phyloP scores from a whole-genome alignment of 305 asterid species.

The Andrographis paniculata region DNA sequence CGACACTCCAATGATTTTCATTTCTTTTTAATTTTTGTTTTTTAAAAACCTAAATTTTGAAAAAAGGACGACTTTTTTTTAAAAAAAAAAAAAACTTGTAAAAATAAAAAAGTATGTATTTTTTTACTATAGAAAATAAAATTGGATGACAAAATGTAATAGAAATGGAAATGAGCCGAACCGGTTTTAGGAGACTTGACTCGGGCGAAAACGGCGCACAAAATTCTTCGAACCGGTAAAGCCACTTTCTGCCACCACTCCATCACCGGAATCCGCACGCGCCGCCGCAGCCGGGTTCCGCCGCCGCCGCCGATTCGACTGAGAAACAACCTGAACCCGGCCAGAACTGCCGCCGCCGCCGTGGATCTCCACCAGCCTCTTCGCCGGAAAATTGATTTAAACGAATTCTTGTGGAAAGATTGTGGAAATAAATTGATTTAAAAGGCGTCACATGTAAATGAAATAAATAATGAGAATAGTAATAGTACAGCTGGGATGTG shows the following conservation, averaged over 20 bases:
- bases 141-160: background rate
- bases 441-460: too few relatives aligned
- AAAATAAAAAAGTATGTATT: too few relatives aligned
- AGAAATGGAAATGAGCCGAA: constrained; percentile 7
- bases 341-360: constrained; percentile 28
- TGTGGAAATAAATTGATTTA: background rate
- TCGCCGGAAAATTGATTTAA: too few relatives aligned
- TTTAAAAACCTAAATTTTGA: too few relatives aligned
- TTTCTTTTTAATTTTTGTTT: too few relatives aligned
- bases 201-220: constrained; percentile 51
- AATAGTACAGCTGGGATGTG: too few relatives aligned
- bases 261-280: constrained; percentile 39
- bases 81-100: too few relatives aligned
- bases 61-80: too few relatives aligned
- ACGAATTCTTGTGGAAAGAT: background rate
- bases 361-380: background rate
- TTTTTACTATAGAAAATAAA: too few relatives aligned
- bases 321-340: constrained; percentile 39
- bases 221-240: constrained; percentile 60
- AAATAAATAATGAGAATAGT: too few relatives aligned
- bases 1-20: too few relatives aligned
- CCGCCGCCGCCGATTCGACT: constrained; percentile 38
- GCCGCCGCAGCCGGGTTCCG: constrained; percentile 34
- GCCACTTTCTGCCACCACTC: constrained; percentile 67
- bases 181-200: constrained; percentile 55